Percentiles rank a stretch among this genome's conserved stretches.
These are phyloP conservation scores for Cladophialophora chaetospira DNA, from an alignment of 2,329 filamentous ascomycete species.

Conservation along the genomic window DNA sequence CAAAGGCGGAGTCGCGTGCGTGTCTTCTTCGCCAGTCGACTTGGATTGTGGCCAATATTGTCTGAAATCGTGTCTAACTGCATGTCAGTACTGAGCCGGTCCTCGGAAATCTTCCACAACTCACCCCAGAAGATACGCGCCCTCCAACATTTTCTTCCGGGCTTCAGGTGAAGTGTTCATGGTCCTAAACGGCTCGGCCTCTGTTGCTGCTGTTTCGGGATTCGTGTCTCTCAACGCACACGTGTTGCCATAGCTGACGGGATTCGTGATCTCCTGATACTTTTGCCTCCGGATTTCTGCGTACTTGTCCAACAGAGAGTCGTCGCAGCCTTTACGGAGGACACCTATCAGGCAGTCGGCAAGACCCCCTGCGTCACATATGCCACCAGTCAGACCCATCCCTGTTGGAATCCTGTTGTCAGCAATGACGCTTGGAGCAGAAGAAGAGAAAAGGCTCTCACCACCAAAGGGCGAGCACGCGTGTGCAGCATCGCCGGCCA, in stretches of 20 bases:
- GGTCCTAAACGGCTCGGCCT: conserved; percentile 14
- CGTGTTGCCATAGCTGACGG: conserved; percentile 33
- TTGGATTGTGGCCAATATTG: conserved; percentile 1
- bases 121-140: conserved; percentile 16
- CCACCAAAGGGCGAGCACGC: conserved; percentile 53
- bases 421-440: not conserved
- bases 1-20: not conserved
- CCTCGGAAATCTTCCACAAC: not conserved
- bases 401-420: conserved; percentile 47
- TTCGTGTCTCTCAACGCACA: conserved; percentile 15
- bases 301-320: conserved; percentile 48
- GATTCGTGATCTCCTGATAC: conserved; percentile 43
- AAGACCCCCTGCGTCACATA: conserved; percentile 64
- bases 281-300: conserved; percentile 43
- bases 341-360: conserved; percentile 59
- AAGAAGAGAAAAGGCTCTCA: conserved; percentile 11
- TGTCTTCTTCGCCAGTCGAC: not conserved
- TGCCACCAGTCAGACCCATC: conserved; percentile 64
- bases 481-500: conserved; percentile 65
- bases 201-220: conserved; percentile 11
- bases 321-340: conserved; percentile 41
- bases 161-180: conserved; percentile 17
- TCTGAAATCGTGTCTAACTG: not conserved
- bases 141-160: conserved; percentile 13
- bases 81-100: not conserved